A percentile compares a stretch with the other conserved stretches of the same genome.
These are phyloP conservation scores for Nevesoporus exiguus DNA, from an alignment of 768 basidiomycete species.

Conservation along the genomic window DNA sequence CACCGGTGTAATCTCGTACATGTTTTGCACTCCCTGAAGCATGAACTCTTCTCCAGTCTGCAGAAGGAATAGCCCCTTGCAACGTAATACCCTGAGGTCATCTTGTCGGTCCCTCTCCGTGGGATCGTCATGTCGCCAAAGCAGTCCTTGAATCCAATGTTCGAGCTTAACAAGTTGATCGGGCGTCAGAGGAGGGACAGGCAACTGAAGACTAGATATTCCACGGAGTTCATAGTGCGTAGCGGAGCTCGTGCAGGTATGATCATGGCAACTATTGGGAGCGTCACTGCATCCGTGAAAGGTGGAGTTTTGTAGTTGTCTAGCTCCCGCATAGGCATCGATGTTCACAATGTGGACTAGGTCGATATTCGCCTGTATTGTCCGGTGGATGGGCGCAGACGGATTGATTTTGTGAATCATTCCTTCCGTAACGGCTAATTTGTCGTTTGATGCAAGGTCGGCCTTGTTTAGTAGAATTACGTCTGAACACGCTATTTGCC, in stretches of 20 bases:
- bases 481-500: slow-evolving; percentile 92
- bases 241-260: slow-evolving; percentile 34
- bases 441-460: slow-evolving; percentile 59
- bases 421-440: slow-evolving; percentile 48
- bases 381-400: slow-evolving; percentile 67
- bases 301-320: slow-evolving; percentile 22
- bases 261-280: slow-evolving; percentile 27
- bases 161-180: slow-evolving; percentile 56
- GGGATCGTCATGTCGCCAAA: slow-evolving; percentile 73
- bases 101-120: slow-evolving; percentile 29
- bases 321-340: slow-evolving; percentile 65
- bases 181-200: slow-evolving; percentile 55
- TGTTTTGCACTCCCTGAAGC: slow-evolving; percentile 85
- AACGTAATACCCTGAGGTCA: slow-evolving; percentile 66
- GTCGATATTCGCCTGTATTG: slow-evolving; percentile 69
- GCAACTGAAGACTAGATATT: slow-evolving; percentile 78
- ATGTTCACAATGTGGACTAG: slow-evolving; percentile 76
- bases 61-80: slow-evolving; percentile 77
- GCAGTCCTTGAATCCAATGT: slow-evolving; percentile 71
- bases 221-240: slow-evolving; percentile 70
- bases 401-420: slow-evolving; percentile 78
- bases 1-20: slow-evolving; percentile 75
- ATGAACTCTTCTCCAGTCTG: slow-evolving; percentile 59
- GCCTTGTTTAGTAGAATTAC: slow-evolving; percentile 90
- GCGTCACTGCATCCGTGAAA: slow-evolving; percentile 34